Evolutionary conservation across 352 stramenopile species (phyloP).

Genomic region (Phytophthora capsici): DNA sequence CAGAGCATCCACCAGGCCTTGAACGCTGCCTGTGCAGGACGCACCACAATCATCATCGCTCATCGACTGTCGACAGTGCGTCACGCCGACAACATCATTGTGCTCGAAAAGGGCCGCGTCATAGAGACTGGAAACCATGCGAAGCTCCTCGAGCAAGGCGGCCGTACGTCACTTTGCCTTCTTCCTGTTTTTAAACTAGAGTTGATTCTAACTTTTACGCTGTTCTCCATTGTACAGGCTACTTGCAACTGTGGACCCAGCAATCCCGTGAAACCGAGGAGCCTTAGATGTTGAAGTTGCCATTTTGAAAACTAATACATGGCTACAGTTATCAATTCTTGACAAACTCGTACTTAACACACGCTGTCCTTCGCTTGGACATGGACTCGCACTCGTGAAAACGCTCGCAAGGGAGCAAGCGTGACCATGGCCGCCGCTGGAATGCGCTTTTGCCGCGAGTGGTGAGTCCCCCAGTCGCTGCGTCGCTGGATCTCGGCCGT

Average conservation of each 20-base stretch:
- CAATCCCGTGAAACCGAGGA: slow-evolving; percentile 43
- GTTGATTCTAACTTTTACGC: slow-evolving; percentile 6
- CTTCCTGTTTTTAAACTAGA: neutral
- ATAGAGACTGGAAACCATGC: slow-evolving; percentile 59
- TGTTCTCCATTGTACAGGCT: slow-evolving; percentile 25
- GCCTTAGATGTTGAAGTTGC: neutral
- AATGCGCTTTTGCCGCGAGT: slow-evolving; percentile 91
- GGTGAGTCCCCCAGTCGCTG: slow-evolving; percentile 46
- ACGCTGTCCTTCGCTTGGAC: slow-evolving; percentile 16
- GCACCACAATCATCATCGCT: slow-evolving; percentile 82
- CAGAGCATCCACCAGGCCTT: slow-evolving; percentile 72
- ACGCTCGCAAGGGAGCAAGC: slow-evolving; percentile 15
- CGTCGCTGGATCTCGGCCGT: neutral
- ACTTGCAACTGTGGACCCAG: slow-evolving; percentile 49
- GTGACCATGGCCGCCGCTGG: slow-evolving; percentile 71
- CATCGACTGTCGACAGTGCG: slow-evolving; percentile 84
- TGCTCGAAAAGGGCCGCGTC: slow-evolving; percentile 62
- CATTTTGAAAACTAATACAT: slow-evolving; percentile 3
- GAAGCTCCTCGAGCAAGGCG: slow-evolving; percentile 45
- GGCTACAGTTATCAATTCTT: neutral
- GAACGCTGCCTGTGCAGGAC: slow-evolving; percentile 50
- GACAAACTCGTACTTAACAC: slow-evolving; percentile 21
- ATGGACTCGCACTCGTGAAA: slow-evolving; percentile 26
- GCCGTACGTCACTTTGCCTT: slow-evolving; percentile 37
- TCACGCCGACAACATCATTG: slow-evolving; percentile 73